Evolutionary conservation across 2,329 filamentous ascomycete species (phyloP).

Genomic region (Phialocephala subalpina): DNA sequence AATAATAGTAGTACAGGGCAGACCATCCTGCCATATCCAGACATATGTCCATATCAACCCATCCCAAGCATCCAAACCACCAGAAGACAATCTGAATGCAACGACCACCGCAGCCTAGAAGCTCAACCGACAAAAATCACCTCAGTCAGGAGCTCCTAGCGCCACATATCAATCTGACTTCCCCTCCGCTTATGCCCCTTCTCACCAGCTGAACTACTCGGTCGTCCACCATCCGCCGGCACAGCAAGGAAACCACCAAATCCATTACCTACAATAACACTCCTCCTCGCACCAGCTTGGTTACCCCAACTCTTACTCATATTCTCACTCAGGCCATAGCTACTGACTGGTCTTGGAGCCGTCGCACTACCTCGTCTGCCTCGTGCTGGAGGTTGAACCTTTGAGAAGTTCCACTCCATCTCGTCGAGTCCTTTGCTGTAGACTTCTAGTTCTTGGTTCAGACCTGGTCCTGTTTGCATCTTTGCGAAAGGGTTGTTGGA

Average conservation of each 20-base stretch:
- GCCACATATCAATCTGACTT: constrained; percentile 43
- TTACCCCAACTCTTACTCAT: constrained; percentile 50
- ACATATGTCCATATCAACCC: background rate
- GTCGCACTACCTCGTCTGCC: constrained; percentile 47
- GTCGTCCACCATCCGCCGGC: constrained; percentile 54
- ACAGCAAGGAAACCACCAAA: constrained; percentile 72
- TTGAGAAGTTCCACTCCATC: constrained; percentile 72
- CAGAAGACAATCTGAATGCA: background rate
- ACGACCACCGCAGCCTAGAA: background rate
- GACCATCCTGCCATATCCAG: background rate
- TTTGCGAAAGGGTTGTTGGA: constrained; percentile 41
- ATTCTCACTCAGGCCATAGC: constrained; percentile 51
- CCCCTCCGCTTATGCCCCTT: constrained; percentile 29
- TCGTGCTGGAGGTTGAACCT: constrained; percentile 57
- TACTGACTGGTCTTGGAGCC: constrained; percentile 53
- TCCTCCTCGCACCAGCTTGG: constrained; percentile 62
- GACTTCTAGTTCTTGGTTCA: constrained; percentile 66
- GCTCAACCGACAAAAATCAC: background rate
- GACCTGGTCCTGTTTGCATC: constrained; percentile 39
- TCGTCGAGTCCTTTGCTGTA: constrained; percentile 74
- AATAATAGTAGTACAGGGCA: background rate
- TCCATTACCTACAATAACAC: constrained; percentile 71
- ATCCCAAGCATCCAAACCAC: background rate
- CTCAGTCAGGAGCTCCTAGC: background rate
- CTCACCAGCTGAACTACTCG: constrained; percentile 41